Percentiles rank a stretch among this genome's conserved stretches.
Evolutionary conservation across 768 basidiomycete species (phyloP).

Genomic region (Trametes sanguinea): DNA sequence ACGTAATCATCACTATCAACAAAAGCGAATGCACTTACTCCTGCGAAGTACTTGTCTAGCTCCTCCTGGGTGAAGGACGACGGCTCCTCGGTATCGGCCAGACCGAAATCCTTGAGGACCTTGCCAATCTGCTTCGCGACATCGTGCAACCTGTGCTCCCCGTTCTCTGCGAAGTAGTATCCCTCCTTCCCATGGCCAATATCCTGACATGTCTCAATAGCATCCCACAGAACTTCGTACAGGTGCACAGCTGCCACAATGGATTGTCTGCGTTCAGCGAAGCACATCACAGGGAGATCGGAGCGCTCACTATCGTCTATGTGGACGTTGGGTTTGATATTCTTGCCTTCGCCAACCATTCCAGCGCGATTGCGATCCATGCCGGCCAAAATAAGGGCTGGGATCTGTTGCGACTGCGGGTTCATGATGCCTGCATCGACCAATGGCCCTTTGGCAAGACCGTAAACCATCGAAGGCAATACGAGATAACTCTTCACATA

Average conservation of each 20-base stretch:
- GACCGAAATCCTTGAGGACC: constrained; percentile 29
- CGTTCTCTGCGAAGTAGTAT: constrained; percentile 32
- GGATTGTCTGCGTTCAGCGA: neutral
- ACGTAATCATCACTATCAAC: too few relatives aligned
- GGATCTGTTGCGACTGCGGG: constrained; percentile 52
- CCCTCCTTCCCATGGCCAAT: constrained; percentile 35
- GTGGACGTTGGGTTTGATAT: constrained; percentile 60
- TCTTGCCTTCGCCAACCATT: constrained; percentile 57
- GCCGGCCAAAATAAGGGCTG: constrained; percentile 43
- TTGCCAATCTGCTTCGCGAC: constrained; percentile 38
- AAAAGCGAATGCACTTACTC: neutral
- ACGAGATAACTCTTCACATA: constrained; percentile 55
- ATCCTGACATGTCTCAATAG: constrained; percentile 22
- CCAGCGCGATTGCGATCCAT: constrained; percentile 51
- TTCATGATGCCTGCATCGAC: constrained; percentile 55
- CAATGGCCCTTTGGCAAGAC: constrained; percentile 47
- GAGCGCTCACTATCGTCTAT: constrained; percentile 48
- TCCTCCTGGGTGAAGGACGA: constrained; percentile 45
- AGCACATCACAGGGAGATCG: neutral
- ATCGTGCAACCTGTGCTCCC: constrained; percentile 30
- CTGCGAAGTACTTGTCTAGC: constrained; percentile 38
- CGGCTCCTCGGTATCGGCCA: constrained; percentile 36
- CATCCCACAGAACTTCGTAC: constrained; percentile 43
- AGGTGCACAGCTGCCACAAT: constrained; percentile 39
- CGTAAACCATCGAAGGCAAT: constrained; percentile 59